Base-by-base conservation (phyloP, 305 asterid genomes). In the Solanum hybrid region DNA sequence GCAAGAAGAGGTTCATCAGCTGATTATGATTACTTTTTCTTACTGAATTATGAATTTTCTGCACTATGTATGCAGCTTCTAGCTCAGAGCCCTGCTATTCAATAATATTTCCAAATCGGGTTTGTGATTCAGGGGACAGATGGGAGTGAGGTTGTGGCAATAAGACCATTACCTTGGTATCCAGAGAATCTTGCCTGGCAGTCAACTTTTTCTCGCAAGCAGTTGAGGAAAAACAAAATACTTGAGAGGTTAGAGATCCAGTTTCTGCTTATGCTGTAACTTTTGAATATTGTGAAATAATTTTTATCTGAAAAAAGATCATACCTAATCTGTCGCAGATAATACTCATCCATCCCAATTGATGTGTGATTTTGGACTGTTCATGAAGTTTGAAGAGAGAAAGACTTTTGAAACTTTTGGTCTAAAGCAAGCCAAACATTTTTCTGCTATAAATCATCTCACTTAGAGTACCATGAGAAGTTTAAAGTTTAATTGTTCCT, bases 171-270 rank as follows among this genome's bases (percentile, higher is more conserved):
- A 89, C 97, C 96, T 39, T 97, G 99, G 99, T 97, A 97, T 93
- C 99, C 99, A 2, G 95, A 96, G 72, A 95, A 97, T 92, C 97
- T 96, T 73, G 99, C 99, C 93, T 97, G 99, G 99, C 99, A 97
- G 86, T 97, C 99, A 31, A 94, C 95, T 92, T 97, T 94, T 93
- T 97, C 99, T 88, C 91, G 99, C 92, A 96, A 94, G 90, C 95
- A 97, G 92, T 94, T 97, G 93, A 94, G 99, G 87, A 97, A 96
- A 94, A 96, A 95, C 92, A 96, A 95, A 93, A 94, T 92, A 61
- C 98, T 97, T 90, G 97, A 93, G 91, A 95, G 97, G 99, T 96
- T 89, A 93, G 92, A 93, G 82, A 26, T 91, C 75, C 57, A 14
- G 89, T 89, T 85, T 88, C 83, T 57, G 76, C 22, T 51, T 31